These are phyloP conservation scores for Boletus rex-veris DNA, from an alignment of 768 basidiomycete genomes.

Conservation along the genomic window DNA sequence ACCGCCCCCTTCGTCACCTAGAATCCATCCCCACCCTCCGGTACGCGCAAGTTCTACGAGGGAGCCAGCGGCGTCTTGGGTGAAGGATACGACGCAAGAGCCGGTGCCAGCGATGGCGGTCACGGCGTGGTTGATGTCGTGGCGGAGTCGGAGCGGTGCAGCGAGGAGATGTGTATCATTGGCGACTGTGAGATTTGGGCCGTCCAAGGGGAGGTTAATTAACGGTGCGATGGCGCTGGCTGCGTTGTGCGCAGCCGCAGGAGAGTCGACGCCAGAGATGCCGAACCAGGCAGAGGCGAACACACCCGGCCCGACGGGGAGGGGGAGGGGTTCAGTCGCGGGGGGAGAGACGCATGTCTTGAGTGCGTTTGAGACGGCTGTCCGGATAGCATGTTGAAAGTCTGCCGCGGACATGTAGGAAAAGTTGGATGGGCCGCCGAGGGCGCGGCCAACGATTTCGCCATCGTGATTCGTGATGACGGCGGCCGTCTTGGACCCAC, in stretches of 20 bases:
- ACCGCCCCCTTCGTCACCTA: constrained; percentile 83
- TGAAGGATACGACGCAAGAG: constrained; percentile 68
- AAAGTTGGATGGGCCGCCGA: constrained; percentile 82
- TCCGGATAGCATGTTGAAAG: constrained; percentile 52
- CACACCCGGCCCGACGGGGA: constrained; percentile 36
- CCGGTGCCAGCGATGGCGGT: constrained; percentile 82
- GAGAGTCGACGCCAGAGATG: constrained; percentile 77
- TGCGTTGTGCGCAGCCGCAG: constrained; percentile 55
- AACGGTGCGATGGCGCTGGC: constrained; percentile 52
- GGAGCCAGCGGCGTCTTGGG: constrained; percentile 34
- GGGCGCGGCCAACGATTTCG: constrained; percentile 60
- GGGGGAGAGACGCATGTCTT: constrained; percentile 39
- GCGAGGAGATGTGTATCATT: constrained; percentile 88
- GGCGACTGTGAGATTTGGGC: constrained; percentile 55
- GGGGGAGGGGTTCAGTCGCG: constrained; percentile 33
- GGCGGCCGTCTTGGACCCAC: constrained; percentile 84
- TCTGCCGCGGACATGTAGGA: constrained; percentile 66
- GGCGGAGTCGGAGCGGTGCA: constrained; percentile 63
- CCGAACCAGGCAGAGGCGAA: constrained; percentile 82
- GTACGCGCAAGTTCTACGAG: constrained; percentile 64
- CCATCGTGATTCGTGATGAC: constrained; percentile 61
- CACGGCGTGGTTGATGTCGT: constrained; percentile 59
- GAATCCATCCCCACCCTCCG: constrained; percentile 83
- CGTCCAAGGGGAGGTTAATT: constrained; percentile 49
- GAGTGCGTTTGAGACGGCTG: constrained; percentile 55